Evolutionary conservation across 1,284 basidiomycete genomes (phyloP).

Genomic region (Trametes hirsuta): DNA sequence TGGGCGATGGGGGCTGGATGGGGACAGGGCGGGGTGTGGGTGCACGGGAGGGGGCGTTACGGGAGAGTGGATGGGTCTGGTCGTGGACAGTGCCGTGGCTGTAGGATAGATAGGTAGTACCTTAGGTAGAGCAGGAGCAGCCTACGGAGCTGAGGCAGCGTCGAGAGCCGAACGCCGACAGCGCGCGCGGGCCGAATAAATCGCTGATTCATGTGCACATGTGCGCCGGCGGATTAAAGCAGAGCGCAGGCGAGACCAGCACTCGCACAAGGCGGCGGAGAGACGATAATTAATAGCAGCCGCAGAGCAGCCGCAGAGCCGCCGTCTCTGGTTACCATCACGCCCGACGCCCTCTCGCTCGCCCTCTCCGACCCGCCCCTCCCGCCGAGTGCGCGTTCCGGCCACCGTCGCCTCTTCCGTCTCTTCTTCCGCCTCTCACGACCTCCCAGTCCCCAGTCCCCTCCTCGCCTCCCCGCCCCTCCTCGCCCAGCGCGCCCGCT

Average conservation of each 20-base stretch:
- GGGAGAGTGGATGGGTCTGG: background rate
- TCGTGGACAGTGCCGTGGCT: background rate
- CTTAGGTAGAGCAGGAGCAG: background rate
- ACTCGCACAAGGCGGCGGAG: background rate
- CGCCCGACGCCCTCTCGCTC: background rate
- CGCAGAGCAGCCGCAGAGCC: too few relatives aligned
- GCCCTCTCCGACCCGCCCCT: background rate
- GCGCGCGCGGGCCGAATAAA: too few relatives aligned
- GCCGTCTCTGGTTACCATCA: slow-evolving; percentile 14
- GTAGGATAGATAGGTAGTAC: background rate
- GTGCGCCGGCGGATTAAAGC: background rate
- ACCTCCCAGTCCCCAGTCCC: background rate
- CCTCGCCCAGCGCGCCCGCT: slow-evolving; percentile 8
- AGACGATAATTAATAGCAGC: background rate
- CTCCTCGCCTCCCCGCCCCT: background rate
- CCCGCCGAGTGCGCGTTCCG: too few relatives aligned
- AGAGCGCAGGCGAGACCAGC: background rate
- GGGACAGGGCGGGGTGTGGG: background rate
- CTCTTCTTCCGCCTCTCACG: background rate
- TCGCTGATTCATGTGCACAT: too few relatives aligned
- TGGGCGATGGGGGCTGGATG: background rate
- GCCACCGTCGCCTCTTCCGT: background rate
- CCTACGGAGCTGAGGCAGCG: too few relatives aligned
- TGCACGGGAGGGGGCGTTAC: background rate
- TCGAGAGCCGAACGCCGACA: background rate